Evolutionary conservation across 169 alveolate species (phyloP).

Genomic region (Babesia ovata): DNA sequence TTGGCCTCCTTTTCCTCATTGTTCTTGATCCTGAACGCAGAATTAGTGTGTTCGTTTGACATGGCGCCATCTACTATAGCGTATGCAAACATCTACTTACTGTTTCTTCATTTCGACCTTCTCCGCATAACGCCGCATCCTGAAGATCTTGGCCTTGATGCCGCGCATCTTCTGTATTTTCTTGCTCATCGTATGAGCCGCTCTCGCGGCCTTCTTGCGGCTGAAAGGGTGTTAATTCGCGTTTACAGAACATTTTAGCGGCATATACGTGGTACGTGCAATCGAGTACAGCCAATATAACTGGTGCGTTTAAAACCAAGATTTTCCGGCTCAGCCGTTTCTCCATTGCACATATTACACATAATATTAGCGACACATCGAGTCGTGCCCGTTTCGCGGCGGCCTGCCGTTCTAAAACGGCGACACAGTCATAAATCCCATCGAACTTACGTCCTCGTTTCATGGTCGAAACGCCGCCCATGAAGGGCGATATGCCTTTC

Average conservation of each 20-base stretch:
- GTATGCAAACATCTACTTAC: conserved; percentile 74
- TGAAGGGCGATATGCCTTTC: conserved; percentile 94
- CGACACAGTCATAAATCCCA: not conserved
- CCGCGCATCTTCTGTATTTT: conserved; percentile 94
- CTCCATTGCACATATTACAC: too few species aligned
- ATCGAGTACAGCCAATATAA: not conserved
- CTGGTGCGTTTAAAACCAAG: too few species aligned
- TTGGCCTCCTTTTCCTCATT: conserved; percentile 74
- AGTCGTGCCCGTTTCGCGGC: not conserved
- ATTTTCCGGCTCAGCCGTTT: too few species aligned
- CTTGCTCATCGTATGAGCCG: conserved; percentile 89
- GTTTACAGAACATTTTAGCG: not conserved
- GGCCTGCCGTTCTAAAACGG: not conserved
- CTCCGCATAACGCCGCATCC: conserved; percentile 96
- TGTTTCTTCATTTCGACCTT: conserved; percentile 96
- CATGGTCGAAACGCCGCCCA: conserved; percentile 94
- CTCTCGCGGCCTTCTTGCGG: conserved; percentile 94
- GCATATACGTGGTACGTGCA: not conserved
- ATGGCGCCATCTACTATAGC: not conserved
- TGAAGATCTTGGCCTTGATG: conserved; percentile 95
- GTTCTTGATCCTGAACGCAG: conserved; percentile 60
- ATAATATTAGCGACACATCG: too few species aligned
- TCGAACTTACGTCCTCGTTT: conserved; percentile 80
- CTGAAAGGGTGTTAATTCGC: conserved; percentile 30
- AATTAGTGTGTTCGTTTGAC: not conserved